These are phyloP conservation scores for Phytophthora tubulina DNA, from an alignment of 352 stramenopile genomes.

Conservation along the genomic window DNA sequence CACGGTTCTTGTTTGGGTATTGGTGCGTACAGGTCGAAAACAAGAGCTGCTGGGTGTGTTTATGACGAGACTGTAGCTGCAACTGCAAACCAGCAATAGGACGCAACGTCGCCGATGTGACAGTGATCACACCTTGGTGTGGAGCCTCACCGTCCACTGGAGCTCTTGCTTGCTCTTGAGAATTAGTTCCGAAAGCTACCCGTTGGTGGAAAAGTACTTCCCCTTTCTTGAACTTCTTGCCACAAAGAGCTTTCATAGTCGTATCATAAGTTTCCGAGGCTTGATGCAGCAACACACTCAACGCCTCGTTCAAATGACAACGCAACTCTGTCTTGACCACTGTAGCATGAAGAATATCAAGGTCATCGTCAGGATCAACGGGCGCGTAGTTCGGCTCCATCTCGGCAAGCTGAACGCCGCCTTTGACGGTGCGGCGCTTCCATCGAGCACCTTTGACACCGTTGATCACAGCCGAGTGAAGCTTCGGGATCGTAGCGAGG, in stretches of 20 bases:
- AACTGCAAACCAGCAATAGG: conserved; percentile 40
- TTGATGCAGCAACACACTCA: conserved; percentile 60
- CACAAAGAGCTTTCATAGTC: conserved; percentile 60
- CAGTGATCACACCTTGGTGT: conserved; percentile 44
- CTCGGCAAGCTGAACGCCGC: conserved; percentile 56
- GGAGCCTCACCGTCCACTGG: conserved; percentile 16
- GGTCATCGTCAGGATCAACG: conserved; percentile 46
- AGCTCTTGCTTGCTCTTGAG: conserved; percentile 29
- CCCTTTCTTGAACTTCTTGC: conserved; percentile 57
- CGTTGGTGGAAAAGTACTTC: conserved; percentile 61
- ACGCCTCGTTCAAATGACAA: conserved; percentile 69
- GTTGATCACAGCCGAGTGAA: conserved; percentile 50
- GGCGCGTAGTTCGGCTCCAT: conserved; percentile 43
- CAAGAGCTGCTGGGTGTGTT: conserved; percentile 60
- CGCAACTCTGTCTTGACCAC: conserved; percentile 58
- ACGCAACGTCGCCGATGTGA: conserved; percentile 48
- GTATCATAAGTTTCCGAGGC: conserved; percentile 52
- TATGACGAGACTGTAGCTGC: conserved; percentile 45
- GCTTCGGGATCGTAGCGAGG: conserved; percentile 66
- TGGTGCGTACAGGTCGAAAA: conserved; percentile 60
- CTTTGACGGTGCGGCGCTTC: conserved; percentile 48
- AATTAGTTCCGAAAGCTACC: conserved; percentile 37
- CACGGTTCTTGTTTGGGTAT: conserved; percentile 54
- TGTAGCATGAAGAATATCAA: conserved; percentile 55
- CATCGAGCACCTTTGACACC: conserved; percentile 48